phyloP scores from a whole-genome alignment of 306 rosid species.

The Benincasa hispida region DNA sequence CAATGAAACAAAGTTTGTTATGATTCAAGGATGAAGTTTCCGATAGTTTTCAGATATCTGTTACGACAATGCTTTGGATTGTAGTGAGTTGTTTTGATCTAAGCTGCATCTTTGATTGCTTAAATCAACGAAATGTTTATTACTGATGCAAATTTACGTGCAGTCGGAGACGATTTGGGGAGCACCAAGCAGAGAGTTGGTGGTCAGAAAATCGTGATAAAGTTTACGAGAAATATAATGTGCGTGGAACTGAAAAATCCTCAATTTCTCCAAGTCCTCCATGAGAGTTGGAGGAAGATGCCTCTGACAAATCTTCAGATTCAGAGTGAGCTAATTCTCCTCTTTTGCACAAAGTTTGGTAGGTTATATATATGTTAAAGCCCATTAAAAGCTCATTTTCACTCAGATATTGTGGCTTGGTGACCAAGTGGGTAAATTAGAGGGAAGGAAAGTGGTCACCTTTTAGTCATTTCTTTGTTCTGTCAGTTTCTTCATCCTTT shows the following conservation, averaged over 20 bases:
- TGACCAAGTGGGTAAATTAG: slow-evolving; percentile 11
- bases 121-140: not conserved
- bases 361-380: not conserved
- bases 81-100: not conserved
- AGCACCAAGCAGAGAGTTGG: slow-evolving; percentile 94
- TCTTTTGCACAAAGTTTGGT: slow-evolving; percentile 24
- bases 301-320: slow-evolving; percentile 15
- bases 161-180: slow-evolving; percentile 97
- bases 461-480: not conserved
- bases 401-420: not conserved
- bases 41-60: not conserved
- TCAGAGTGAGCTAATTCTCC: not conserved
- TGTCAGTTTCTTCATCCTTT: not conserved
- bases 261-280: slow-evolving; percentile 35
- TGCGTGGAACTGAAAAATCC: slow-evolving; percentile 57
- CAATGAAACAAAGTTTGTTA: not conserved
- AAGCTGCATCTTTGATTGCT: not conserved
- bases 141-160: slow-evolving; percentile 14
- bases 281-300: slow-evolving; percentile 33
- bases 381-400: not conserved
- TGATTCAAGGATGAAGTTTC: not conserved
- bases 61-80: not conserved
- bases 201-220: slow-evolving; percentile 93
- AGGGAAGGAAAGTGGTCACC: slow-evolving; percentile 21
- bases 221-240: slow-evolving; percentile 77